These are phyloP conservation scores for Tricholoma furcatifolium DNA, from an alignment of 768 basidiomycete species.

Conservation along the genomic window DNA sequence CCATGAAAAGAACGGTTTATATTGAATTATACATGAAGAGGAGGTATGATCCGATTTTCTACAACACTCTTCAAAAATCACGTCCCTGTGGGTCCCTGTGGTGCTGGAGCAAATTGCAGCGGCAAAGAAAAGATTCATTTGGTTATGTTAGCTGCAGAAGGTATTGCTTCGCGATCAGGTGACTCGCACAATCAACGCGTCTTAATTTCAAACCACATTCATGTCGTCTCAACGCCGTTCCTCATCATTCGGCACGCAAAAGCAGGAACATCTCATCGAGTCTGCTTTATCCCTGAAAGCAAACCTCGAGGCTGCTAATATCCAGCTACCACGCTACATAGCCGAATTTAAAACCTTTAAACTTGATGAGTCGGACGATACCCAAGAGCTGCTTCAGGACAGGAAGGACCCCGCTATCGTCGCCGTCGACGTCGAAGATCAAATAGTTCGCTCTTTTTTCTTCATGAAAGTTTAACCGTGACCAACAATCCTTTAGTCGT, in stretches of 20 bases:
- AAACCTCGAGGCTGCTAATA: conserved; percentile 32
- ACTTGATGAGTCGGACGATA: conserved; percentile 35
- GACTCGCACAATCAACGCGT: background rate
- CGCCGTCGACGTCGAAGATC: conserved; percentile 55
- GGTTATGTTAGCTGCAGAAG: background rate
- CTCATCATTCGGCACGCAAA: conserved; percentile 19
- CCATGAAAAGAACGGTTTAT: too few species aligned
- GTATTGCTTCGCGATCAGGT: too few species aligned
- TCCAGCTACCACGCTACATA: conserved; percentile 37
- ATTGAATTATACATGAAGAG: too few species aligned
- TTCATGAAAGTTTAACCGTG: background rate
- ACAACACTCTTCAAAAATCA: conserved; percentile 95
- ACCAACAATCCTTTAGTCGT: conserved; percentile 43
- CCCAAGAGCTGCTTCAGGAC: conserved; percentile 27
- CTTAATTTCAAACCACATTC: conserved; percentile 1
- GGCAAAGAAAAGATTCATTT: background rate
- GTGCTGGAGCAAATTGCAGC: conserved; percentile 30
- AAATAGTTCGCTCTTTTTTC: conserved; percentile 46
- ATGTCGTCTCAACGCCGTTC: conserved; percentile 5
- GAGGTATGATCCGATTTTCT: too few species aligned
- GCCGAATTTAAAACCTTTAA: conserved; percentile 34
- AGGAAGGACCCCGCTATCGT: conserved; percentile 55
- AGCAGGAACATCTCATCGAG: conserved; percentile 33
- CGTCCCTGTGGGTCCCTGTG: conserved; percentile 59
- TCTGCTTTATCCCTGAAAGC: conserved; percentile 32